phyloP scores from a whole-genome alignment of 805 yeast species.

The Saccharomycopsis fermentans region DNA sequence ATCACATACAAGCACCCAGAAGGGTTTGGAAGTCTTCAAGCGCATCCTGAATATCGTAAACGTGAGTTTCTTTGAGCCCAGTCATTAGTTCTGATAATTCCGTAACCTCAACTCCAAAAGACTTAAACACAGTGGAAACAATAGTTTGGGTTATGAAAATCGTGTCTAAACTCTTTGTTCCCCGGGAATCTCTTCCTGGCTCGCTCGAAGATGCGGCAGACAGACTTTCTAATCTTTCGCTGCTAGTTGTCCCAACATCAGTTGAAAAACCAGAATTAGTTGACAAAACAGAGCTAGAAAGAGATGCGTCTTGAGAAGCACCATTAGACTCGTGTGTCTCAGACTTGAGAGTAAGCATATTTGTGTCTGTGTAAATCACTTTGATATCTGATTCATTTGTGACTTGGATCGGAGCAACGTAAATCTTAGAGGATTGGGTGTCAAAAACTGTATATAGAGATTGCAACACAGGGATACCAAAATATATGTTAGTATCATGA shows the following conservation, averaged over 20 bases:
- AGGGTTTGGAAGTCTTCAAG: too few relatives aligned
- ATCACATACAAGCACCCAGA: too few relatives aligned
- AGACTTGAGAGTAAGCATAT: background rate
- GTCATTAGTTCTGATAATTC: background rate
- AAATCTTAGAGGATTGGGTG: slow-evolving; percentile 5
- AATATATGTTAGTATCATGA: background rate
- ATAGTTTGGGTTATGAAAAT: background rate
- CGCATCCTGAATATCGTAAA: too few relatives aligned
- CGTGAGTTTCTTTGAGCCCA: too few relatives aligned
- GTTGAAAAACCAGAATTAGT: background rate
- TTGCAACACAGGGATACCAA: slow-evolving; percentile 14
- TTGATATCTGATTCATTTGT: background rate
- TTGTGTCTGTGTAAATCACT: slow-evolving; percentile 2
- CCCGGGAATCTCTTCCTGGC: too few relatives aligned
- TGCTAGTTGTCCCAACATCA: background rate
- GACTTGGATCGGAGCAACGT: slow-evolving; percentile 10
- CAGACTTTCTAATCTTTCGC: too few relatives aligned
- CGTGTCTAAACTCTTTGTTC: background rate
- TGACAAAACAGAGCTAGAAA: too few relatives aligned
- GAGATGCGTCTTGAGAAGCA: too few relatives aligned
- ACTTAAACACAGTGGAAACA: background rate
- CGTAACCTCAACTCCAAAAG: background rate
- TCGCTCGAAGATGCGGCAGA: too few relatives aligned
- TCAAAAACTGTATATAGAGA: slow-evolving; percentile 13
- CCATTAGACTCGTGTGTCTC: background rate